Evolutionary conservation across 139 green algal species (phyloP), one percentile per base, ranked within the genome.

Genomic region (Micractinium sp.): DNA sequence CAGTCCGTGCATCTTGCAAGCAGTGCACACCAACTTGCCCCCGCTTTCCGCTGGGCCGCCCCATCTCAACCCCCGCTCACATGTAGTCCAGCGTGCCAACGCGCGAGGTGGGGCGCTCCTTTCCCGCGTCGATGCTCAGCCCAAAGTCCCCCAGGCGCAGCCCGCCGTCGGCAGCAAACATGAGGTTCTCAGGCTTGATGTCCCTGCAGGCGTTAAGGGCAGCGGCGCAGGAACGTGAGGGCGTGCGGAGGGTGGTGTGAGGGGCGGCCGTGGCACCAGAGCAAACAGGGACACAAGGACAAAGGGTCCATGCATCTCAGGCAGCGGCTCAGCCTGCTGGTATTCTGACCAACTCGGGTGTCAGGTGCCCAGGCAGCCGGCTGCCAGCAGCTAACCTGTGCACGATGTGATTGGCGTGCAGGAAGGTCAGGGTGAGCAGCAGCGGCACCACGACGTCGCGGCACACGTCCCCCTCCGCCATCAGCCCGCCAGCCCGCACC

Each of bases 111-210:
- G 93, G 94, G 23, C 92, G 82, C 91, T 96, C 94, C 84, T 80
- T 39, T 1, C 31, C 82, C 0, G 82, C 35, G 31, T 94, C 81
- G 38, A 96, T 96, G 36, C 89, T 90, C 73, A 97, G 88, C n/a
- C 95, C 95, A 90, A 97, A 96, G 87, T 97, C 95, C 27, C 66
- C 92, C 67, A 93, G 87, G 80, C 94, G 90, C 71, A 97, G 86
- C 29, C 92, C 87, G 20, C 81, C 23, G n/a, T 93, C 69, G 0
- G 80, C 79, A 0, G 91, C 93, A 25, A 98, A 92, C 85, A 98
- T 96, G 31, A 98, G 94, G 90, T 98, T 98, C 90, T 98, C 96
- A 7, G 96, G 96, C 93, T 95, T 95, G 84, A 95, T 94, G 81
- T 95, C 93, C 15, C 96, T 87, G 83, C 81, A 31, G 18, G 35